phyloP scores from a whole-genome alignment of 768 basidiomycete genomes.

The Coprinellus aureogranulatus region DNA sequence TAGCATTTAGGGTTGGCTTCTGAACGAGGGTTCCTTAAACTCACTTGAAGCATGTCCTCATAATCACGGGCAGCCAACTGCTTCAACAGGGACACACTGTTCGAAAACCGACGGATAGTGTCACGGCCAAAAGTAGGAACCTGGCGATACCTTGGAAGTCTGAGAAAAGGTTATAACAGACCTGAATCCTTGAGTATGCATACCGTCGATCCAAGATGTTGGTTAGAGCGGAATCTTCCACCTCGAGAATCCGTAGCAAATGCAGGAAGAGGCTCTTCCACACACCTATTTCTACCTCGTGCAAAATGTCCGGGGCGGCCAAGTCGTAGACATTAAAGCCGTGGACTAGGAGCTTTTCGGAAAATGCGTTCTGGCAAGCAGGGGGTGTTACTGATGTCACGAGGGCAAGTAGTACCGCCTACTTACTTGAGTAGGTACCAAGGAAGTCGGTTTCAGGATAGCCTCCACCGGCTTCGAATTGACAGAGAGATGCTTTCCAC shows the following conservation, averaged over 20 bases:
- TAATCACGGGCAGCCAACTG: slow-evolving; percentile 35
- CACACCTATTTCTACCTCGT: slow-evolving; percentile 36
- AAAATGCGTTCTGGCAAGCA: slow-evolving; percentile 34
- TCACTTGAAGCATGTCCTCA: slow-evolving; percentile 38
- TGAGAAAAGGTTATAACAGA: background rate
- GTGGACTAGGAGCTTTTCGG: slow-evolving; percentile 11
- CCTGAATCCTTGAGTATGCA: too few relatives aligned
- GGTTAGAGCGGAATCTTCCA: too few relatives aligned
- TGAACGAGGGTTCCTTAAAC: too few relatives aligned
- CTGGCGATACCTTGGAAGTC: slow-evolving; percentile 22
- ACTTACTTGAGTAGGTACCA: background rate
- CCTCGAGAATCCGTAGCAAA: slow-evolving; percentile 31
- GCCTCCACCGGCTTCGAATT: background rate
- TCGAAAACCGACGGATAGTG: slow-evolving; percentile 27
- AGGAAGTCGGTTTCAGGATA: background rate
- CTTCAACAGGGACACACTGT: slow-evolving; percentile 33
- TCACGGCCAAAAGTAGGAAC: slow-evolving; percentile 30
- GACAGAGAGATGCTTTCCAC: background rate
- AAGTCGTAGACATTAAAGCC: slow-evolving; percentile 26
- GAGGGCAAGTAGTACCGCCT: too few relatives aligned
- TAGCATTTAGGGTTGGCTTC: too few relatives aligned
- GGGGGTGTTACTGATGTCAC: too few relatives aligned
- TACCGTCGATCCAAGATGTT: too few relatives aligned
- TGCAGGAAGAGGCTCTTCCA: slow-evolving; percentile 36
- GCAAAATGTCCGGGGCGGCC: slow-evolving; percentile 34